Conservation (phyloP, 306 rosid genomes). For the Sesbania bispinosa region DNA sequence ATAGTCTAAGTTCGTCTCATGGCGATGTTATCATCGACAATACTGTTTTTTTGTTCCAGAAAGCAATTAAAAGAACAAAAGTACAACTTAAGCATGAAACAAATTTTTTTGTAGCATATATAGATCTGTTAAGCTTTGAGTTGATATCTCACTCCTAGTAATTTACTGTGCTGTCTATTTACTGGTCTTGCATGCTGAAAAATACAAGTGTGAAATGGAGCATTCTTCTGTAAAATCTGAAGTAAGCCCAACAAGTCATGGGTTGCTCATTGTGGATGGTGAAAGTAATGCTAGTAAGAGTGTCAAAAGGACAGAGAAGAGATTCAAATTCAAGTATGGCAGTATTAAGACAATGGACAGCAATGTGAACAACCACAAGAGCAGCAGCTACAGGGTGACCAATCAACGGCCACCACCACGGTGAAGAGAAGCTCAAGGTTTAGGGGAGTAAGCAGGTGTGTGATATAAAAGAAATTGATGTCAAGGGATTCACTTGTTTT, state of each 20-base stretch:
- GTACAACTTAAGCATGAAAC: slow-evolving; percentile 34
- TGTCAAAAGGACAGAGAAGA: slow-evolving; percentile 54
- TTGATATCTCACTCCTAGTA: slow-evolving; percentile 13
- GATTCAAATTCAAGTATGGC: slow-evolving; percentile 25
- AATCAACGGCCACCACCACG: slow-evolving; percentile 41
- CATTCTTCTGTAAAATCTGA: slow-evolving; percentile 40
- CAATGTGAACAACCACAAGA: slow-evolving; percentile 30
- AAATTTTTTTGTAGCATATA: slow-evolving; percentile 11
- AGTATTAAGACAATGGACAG: slow-evolving; percentile 15
- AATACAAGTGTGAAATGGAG: slow-evolving; percentile 39
- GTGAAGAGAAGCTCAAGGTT: slow-evolving; percentile 79
- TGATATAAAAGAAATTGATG: background rate
- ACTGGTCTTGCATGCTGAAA: background rate
- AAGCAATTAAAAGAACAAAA: slow-evolving; percentile 14
- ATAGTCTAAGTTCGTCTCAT: slow-evolving; percentile 37
- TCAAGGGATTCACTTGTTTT: background rate
- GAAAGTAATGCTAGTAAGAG: slow-evolving; percentile 31
- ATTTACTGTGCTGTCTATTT: background rate
- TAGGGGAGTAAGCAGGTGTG: slow-evolving; percentile 78
- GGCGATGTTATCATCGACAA: slow-evolving; percentile 44
- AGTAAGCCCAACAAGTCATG: slow-evolving; percentile 29
- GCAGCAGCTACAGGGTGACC: slow-evolving; percentile 36
- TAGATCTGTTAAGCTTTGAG: slow-evolving; percentile 5
- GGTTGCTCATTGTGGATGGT: slow-evolving; percentile 39
- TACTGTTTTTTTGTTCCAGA: slow-evolving; percentile 3